These are phyloP conservation scores for Fistulifera pelliculosa DNA, from an alignment of 108 stramenopile genomes.

Conservation along the genomic window DNA sequence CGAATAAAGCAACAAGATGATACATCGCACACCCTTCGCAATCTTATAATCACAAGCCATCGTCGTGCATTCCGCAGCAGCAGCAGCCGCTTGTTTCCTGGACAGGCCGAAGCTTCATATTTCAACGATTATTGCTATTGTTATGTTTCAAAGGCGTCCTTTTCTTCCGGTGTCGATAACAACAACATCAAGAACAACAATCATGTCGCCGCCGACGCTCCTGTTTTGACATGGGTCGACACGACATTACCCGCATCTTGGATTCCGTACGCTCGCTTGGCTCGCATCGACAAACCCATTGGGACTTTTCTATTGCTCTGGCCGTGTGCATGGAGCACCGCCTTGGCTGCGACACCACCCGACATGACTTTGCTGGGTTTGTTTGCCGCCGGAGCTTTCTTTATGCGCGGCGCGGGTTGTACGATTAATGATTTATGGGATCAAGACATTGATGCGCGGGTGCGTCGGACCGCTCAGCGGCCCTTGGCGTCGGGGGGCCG, in stretches of 20 bases:
- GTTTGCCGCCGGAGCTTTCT: conserved; percentile 77
- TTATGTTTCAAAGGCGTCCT: no score
- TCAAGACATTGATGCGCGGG: conserved; percentile 77
- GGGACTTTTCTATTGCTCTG: conserved; percentile 80
- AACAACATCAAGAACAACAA: no score
- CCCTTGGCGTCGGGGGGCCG: conserved; percentile 81
- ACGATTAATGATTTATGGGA: conserved; percentile 99
- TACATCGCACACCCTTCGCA: no score
- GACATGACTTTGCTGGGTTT: conserved; percentile 38
- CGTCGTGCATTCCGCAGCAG: no score
- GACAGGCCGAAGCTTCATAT: no score
- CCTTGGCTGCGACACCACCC: conserved; percentile 43
- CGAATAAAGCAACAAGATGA: no score
- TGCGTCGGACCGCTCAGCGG: conserved; percentile 75
- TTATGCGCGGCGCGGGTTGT: conserved; percentile 96
- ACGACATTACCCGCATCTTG: conserved; percentile 16
- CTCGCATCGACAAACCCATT: conserved; percentile 80
- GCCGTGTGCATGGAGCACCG: conserved; percentile 78
- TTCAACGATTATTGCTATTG: no score
- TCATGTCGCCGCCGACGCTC: conserved; percentile 16
- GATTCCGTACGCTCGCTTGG: conserved; percentile 70
- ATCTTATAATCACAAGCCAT: no score
- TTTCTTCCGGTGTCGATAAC: no score
- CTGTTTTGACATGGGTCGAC: conserved; percentile 43
- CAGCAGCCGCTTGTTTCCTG: no score